Evolutionary conservation across 331 rosid genomes (phyloP).

Genomic region (Malus hybrid): DNA sequence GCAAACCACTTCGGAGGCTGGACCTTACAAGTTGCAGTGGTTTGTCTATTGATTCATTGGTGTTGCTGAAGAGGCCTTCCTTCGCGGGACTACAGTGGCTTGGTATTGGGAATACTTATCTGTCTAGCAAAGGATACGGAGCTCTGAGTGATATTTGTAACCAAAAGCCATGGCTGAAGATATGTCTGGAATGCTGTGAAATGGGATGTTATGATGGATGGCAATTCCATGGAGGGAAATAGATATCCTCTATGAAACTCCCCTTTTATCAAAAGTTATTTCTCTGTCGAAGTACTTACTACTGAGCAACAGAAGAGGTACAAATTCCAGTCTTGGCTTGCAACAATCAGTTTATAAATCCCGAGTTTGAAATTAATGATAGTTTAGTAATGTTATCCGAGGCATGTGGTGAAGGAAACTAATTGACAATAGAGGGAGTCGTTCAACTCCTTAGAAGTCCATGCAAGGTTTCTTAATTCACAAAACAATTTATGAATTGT

Average conservation of each 20-base stretch:
- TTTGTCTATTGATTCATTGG: constrained; percentile 12
- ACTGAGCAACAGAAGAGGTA: no score
- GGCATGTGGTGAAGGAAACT: no score
- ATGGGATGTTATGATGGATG: constrained; percentile 35
- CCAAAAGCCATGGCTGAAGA: constrained; percentile 15
- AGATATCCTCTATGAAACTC: background rate
- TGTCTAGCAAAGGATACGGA: background rate
- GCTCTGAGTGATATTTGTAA: background rate
- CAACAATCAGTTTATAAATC: no score
- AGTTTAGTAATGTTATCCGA: no score
- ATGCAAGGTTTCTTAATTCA: no score
- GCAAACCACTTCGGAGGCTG: constrained; percentile 16
- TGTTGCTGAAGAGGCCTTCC: constrained; percentile 16
- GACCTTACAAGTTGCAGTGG: constrained; percentile 23
- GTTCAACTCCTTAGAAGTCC: no score
- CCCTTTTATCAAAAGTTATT: background rate
- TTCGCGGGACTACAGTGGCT: constrained; percentile 30
- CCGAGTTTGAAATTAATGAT: no score
- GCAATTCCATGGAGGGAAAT: constrained; percentile 19
- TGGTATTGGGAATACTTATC: constrained; percentile 19
- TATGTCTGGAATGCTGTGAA: constrained; percentile 29
- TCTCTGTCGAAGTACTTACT: background rate
- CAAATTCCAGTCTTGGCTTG: no score
- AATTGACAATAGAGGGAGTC: no score
- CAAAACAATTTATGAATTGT: no score